phyloP scores from a whole-genome alignment of 1,284 basidiomycete species.

The Meira nashicola region DNA sequence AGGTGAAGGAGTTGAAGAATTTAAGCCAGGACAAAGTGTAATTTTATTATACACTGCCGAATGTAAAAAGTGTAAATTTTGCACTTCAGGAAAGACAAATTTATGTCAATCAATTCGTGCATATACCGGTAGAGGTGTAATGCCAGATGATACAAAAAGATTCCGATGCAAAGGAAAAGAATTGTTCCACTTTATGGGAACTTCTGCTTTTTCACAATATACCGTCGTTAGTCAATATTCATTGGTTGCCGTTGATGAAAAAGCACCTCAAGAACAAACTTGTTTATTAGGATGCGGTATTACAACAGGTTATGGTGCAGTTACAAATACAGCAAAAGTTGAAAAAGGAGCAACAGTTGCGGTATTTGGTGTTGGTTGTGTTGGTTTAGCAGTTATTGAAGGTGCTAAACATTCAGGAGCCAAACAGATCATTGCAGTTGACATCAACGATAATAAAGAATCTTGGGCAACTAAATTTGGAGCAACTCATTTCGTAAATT shows the following conservation, averaged over 20 bases:
- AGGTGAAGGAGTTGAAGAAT: slow-evolving; percentile 84
- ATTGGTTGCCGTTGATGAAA: slow-evolving; percentile 78
- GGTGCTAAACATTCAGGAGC: slow-evolving; percentile 75
- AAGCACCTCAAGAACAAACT: slow-evolving; percentile 85
- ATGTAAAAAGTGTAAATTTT: slow-evolving; percentile 62
- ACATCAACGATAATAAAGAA: slow-evolving; percentile 78
- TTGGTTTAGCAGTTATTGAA: slow-evolving; percentile 74
- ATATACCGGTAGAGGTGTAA: slow-evolving; percentile 90
- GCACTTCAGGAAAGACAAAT: slow-evolving; percentile 97
- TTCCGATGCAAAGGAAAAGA: slow-evolving; percentile 86
- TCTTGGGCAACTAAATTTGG: slow-evolving; percentile 86
- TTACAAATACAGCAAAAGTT: slow-evolving; percentile 60
- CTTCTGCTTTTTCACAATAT: slow-evolving; percentile 97
- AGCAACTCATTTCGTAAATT: slow-evolving; percentile 94
- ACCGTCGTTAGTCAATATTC: slow-evolving; percentile 97
- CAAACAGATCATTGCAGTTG: slow-evolving; percentile 83
- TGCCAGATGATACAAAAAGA: slow-evolving; percentile 87
- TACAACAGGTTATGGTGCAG: slow-evolving; percentile 92
- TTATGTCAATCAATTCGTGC: slow-evolving; percentile 63
- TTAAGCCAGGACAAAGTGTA: slow-evolving; percentile 66
- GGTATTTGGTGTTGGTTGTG: slow-evolving; percentile 92
- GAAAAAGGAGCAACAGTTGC: slow-evolving; percentile 71
- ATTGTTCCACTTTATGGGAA: slow-evolving; percentile 95
- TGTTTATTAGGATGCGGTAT: slow-evolving; percentile 92
- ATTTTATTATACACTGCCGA: slow-evolving; percentile 62